These are phyloP conservation scores for Podospora comata DNA, from an alignment of 495 filamentous ascomycete genomes.

Conservation along the genomic window DNA sequence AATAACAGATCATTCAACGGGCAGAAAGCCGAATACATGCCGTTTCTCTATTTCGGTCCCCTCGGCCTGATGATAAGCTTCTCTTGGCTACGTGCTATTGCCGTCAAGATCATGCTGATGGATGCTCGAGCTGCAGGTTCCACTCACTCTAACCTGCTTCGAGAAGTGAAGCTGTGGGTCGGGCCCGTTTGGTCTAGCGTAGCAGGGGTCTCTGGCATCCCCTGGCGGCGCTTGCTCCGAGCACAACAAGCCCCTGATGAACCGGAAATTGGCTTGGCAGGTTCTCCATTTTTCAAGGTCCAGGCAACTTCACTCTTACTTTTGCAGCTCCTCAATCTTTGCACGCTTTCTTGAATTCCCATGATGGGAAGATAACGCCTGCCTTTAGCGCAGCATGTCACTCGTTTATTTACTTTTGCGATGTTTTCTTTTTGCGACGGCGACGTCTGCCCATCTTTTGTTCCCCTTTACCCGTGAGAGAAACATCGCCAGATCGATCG, in stretches of 20 bases:
- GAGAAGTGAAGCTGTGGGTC: neutral
- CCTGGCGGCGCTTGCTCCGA: neutral
- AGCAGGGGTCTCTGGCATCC: neutral
- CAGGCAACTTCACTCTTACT: neutral
- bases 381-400: constrained; percentile 22
- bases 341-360: neutral
- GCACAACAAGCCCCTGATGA: neutral
- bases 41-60: neutral
- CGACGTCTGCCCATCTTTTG: constrained; percentile 15
- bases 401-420: constrained; percentile 18
- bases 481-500: neutral
- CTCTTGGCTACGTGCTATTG: neutral
- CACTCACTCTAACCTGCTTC: neutral
- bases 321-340: neutral
- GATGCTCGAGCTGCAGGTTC: neutral
- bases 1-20: no score
- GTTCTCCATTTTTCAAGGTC: constrained; percentile 2
- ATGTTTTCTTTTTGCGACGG: constrained; percentile 14
- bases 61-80: neutral
- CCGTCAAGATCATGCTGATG: neutral
- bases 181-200: neutral
- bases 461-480: constrained; percentile 15
- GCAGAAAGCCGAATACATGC: no score
- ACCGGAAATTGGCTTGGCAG: constrained; percentile 8
- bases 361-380: constrained; percentile 8